Percentiles rank a stretch among this genome's conserved stretches.
These are phyloP conservation scores for Diplosphaera chodatii DNA, from an alignment of 139 green algal genomes.

Conservation along the genomic window DNA sequence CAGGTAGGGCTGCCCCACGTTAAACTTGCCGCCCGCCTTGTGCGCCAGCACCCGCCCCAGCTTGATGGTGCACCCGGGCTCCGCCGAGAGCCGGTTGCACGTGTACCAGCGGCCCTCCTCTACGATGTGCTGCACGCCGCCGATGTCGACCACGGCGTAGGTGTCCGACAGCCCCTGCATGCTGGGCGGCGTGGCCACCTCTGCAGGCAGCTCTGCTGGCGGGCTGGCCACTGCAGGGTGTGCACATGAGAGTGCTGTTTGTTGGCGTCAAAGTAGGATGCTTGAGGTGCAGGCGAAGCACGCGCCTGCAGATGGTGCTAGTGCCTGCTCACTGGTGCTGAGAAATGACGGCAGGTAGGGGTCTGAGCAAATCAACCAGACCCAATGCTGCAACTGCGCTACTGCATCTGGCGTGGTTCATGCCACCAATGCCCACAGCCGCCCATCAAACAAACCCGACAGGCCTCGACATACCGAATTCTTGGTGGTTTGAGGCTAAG, in stretches of 20 bases:
- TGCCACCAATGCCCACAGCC: too few relatives aligned
- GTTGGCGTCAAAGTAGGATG: background rate
- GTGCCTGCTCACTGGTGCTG: too few relatives aligned
- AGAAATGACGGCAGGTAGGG: too few relatives aligned
- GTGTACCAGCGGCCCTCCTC: conserved; percentile 90
- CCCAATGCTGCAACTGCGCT: too few relatives aligned
- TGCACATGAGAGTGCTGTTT: too few relatives aligned
- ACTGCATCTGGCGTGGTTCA: too few relatives aligned
- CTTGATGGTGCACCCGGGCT: conserved; percentile 72
- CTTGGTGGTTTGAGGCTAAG: too few relatives aligned
- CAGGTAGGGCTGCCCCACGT: conserved; percentile 81
- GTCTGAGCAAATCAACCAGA: too few relatives aligned
- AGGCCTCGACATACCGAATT: too few relatives aligned
- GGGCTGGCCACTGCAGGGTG: background rate
- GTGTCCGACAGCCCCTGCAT: background rate
- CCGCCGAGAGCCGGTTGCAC: conserved; percentile 81
- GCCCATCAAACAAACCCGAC: too few relatives aligned
- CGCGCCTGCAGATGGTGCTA: too few relatives aligned
- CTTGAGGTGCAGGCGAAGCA: too few relatives aligned
- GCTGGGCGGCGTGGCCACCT: background rate
- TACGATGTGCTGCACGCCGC: conserved; percentile 85
- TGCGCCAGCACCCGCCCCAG: conserved; percentile 84
- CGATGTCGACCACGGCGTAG: conserved; percentile 51
- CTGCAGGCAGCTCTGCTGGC: background rate
- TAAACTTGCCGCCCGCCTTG: conserved; percentile 71